Percentiles rank a stretch among this genome's conserved stretches.
Conservation (phyloP, 1,139 yeast species). For the Trichomonascaceae sp. region DNA sequence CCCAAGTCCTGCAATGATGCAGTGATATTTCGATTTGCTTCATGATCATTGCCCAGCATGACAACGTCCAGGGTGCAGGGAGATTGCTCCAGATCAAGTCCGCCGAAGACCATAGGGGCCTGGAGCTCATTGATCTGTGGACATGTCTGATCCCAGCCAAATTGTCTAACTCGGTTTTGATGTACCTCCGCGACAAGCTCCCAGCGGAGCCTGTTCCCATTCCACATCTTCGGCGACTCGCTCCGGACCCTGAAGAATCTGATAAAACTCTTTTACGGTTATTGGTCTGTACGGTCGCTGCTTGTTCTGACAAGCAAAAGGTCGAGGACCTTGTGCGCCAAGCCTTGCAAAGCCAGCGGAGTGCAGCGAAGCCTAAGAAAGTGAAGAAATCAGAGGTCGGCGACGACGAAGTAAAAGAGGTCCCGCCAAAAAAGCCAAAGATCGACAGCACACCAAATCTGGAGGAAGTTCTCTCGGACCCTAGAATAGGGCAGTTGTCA, state of each 20-base stretch:
- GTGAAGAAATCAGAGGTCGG: neutral
- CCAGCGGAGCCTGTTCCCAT: slow-evolving; percentile 22
- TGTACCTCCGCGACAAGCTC: slow-evolving; percentile 14
- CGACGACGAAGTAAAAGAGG: neutral
- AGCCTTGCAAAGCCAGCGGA: slow-evolving; percentile 1
- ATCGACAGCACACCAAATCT: neutral
- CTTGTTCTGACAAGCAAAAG: slow-evolving; percentile 10
- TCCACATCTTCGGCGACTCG: slow-evolving; percentile 26
- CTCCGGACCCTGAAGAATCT: slow-evolving; percentile 17
- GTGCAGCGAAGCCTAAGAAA: neutral
- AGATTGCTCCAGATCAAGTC: slow-evolving; percentile 16
- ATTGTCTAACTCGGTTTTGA: slow-evolving; percentile 27
- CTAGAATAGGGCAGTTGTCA: slow-evolving; percentile 16
- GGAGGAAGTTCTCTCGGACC: neutral
- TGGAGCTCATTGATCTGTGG: slow-evolving; percentile 41
- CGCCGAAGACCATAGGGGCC: slow-evolving; percentile 19
- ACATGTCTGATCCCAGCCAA: slow-evolving; percentile 35
- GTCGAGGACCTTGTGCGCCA: slow-evolving; percentile 9
- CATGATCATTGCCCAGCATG: slow-evolving; percentile 5
- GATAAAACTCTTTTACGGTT: slow-evolving; percentile 19
- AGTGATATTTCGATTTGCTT: too few relatives aligned
- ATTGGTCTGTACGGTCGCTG: slow-evolving; percentile 20
- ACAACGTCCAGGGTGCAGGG: slow-evolving; percentile 13
- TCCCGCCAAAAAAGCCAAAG: neutral
- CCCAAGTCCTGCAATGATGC: too few relatives aligned